phyloP scores from a whole-genome alignment of 1,284 basidiomycete species.

The Heterobasidion occidentale region DNA sequence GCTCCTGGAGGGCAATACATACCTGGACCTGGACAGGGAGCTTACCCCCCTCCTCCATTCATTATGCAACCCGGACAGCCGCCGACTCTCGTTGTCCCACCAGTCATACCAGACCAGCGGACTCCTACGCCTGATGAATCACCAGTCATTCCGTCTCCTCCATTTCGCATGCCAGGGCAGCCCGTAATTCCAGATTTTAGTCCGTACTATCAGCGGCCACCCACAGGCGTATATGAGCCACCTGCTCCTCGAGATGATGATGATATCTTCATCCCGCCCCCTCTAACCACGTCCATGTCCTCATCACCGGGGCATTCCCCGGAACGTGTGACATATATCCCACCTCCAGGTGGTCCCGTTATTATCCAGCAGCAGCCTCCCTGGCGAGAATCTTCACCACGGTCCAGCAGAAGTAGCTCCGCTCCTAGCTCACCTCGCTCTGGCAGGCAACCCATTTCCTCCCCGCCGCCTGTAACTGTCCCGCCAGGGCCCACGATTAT shows the following conservation, averaged over 20 bases:
- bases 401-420: not conserved
- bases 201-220: not conserved
- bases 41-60: constrained; percentile 1
- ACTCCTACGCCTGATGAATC: constrained; percentile 4
- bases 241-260: not conserved
- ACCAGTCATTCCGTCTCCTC: constrained; percentile 8
- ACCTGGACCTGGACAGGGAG: not conserved
- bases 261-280: not conserved
- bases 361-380: not conserved
- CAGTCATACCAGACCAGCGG: constrained; percentile 3
- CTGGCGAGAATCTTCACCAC: too few relatives aligned
- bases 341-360: not conserved
- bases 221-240: not conserved
- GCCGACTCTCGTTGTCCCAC: not conserved
- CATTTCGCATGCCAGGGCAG: not conserved
- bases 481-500: constrained; percentile 8
- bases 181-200: constrained; percentile 5
- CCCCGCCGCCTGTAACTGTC: constrained; percentile 1
- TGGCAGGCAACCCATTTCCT: not conserved
- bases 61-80: not conserved
- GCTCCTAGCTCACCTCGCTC: not conserved
- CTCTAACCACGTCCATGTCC: not conserved
- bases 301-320: not conserved
- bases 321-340: not conserved
- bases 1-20: not conserved